Evolutionary conservation across 2,329 filamentous ascomycete genomes (phyloP).

Genomic region (Boeremia lycopersici): DNA sequence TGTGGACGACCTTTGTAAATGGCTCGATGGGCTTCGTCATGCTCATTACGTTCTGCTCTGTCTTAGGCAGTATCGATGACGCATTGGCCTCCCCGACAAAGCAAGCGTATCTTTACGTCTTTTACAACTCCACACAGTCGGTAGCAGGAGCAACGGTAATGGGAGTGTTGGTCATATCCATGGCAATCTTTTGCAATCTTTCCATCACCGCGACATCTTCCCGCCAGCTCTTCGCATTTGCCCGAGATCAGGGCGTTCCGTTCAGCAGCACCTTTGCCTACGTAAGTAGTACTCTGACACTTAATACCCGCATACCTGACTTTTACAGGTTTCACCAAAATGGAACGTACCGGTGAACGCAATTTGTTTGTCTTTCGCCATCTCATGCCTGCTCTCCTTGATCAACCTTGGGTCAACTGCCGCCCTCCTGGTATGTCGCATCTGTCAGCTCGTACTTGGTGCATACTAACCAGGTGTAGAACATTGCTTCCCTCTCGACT

Average conservation of each 20-base stretch:
- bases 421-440: background rate
- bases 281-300: slow-evolving; percentile 2
- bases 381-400: background rate
- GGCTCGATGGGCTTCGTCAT: background rate
- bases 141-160: slow-evolving; percentile 25
- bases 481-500: slow-evolving; percentile 30
- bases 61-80: background rate
- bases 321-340: slow-evolving; percentile 8
- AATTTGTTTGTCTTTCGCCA: slow-evolving; percentile 44
- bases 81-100: background rate
- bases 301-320: background rate
- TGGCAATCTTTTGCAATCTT: slow-evolving; percentile 34
- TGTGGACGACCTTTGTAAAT: background rate
- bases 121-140: slow-evolving; percentile 1
- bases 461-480: slow-evolving; percentile 22
- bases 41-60: background rate
- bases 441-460: slow-evolving; percentile 44
- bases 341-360: slow-evolving; percentile 51
- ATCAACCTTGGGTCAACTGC: background rate
- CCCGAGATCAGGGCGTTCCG: slow-evolving; percentile 35
- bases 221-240: slow-evolving; percentile 43
- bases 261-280: slow-evolving; percentile 17
- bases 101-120: background rate
- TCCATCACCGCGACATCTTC: slow-evolving; percentile 35
- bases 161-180: slow-evolving; percentile 30